Evolutionary conservation across 305 asterid genomes (phyloP), one percentile per base, ranked within the genome.

Genomic region (Fraxinus latifolia): DNA sequence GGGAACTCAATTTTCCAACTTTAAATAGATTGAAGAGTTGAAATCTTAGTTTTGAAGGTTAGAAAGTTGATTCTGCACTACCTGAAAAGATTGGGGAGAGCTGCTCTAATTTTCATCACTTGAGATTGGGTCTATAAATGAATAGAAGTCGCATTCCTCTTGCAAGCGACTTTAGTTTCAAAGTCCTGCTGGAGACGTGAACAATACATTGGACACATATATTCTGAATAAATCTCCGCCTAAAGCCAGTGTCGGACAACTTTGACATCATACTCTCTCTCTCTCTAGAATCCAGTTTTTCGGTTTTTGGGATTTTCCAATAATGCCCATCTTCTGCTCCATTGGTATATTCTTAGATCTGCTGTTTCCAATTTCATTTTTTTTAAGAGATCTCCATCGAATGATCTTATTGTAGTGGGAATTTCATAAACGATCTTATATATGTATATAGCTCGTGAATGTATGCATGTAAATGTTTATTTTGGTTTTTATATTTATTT

Each of bases 291-390:
- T 39, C 76, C 47, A 71, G 47, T 67, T 47, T 12, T 73, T 78
- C 77, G 39, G 29, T 31, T 74, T 81, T 62, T 32, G 50, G 76
- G 76, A 32, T 71, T 71, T 71, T 33, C 37, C 74, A 32, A 32
- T 25, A 71, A 15, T 31, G 78, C 37, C 79, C 81, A 50, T 82
- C 87, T 80, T 77, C 73, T 74, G 71, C 86, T 70, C 73, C 84
- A 36, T 73, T 77, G 85, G 91, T 85, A 84, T 68, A 82, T 79
- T 74, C 80, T 36, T 42, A 87, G 91, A 89, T 89, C 91, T 84
- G 85, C 77, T 82, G 77, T 60, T 85, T 85, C 17, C 27, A 11
- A 17, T 80, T 34, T 81, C 75, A 47, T 17, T 58, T 5, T 74
- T 7, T 21, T 79, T 58, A 32, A 27, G 76, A 50, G 4, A 72